Conservation (phyloP, 2,329 filamentous ascomycete genomes). For the Xylariaceae sp. region DNA sequence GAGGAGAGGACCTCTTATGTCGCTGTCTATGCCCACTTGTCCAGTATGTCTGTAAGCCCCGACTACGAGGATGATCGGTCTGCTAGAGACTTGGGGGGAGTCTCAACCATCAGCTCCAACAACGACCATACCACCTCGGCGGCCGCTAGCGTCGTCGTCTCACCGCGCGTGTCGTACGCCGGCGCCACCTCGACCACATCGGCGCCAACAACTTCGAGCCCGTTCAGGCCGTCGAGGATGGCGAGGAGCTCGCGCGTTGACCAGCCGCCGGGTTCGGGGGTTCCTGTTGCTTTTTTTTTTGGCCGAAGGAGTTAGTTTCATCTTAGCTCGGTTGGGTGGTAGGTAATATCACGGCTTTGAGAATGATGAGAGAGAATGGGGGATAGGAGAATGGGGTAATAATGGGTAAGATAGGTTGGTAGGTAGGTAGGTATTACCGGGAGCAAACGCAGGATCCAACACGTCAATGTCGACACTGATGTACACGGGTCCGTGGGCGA, state of each 20-base stretch:
- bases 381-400: background rate
- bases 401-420: too few relatives aligned
- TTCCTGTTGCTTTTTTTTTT: conserved; percentile 66
- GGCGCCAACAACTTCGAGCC: conserved; percentile 75
- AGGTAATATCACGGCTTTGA: background rate
- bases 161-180: conserved; percentile 75
- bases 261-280: conserved; percentile 82
- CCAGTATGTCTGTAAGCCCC: background rate
- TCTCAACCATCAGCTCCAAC: conserved; percentile 67
- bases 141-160: conserved; percentile 75
- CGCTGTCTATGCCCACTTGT: too few relatives aligned
- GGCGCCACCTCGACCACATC: conserved; percentile 84
- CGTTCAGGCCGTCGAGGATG: conserved; percentile 74
- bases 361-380: background rate
- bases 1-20: background rate
- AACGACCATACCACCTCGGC: conserved; percentile 78
- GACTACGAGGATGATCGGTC: background rate
- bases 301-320: too few relatives aligned
- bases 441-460: conserved; percentile 72
- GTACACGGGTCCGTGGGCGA: conserved; percentile 64
- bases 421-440: conserved; percentile 54
- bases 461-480: conserved; percentile 83
- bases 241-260: conserved; percentile 78
- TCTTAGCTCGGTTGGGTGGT: too few relatives aligned
- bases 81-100: conserved; percentile 36